These are phyloP conservation scores for Paragyromitra xinjiangensis DNA, from an alignment of 495 filamentous ascomycete genomes.

Conservation along the genomic window DNA sequence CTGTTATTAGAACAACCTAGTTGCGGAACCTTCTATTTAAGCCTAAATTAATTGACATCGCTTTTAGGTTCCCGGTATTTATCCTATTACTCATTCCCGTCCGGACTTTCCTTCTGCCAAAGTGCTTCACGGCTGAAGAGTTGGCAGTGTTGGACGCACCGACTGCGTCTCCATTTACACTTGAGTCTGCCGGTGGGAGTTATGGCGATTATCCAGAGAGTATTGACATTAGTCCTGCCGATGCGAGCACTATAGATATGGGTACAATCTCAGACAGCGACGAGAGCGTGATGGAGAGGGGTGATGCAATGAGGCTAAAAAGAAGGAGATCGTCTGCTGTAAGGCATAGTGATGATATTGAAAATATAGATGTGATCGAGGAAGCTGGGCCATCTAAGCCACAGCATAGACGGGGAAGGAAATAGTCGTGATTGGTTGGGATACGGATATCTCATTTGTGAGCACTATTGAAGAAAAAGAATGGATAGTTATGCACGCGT, in stretches of 20 bases:
- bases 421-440: constrained; percentile 13
- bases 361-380: constrained; percentile 21
- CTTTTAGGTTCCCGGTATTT: constrained; percentile 75
- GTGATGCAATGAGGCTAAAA: constrained; percentile 49
- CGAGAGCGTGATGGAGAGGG: constrained; percentile 58
- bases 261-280: constrained; percentile 51
- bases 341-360: constrained; percentile 18
- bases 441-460: neutral
- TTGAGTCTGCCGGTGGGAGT: constrained; percentile 82
- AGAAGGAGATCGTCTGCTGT: constrained; percentile 42
- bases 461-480: neutral
- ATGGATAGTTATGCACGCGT: constrained; percentile 10
- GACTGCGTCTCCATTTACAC: constrained; percentile 83
- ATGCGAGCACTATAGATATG: constrained; percentile 30
- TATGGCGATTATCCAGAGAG: constrained; percentile 62
- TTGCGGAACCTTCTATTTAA: constrained; percentile 1
- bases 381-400: constrained; percentile 33
- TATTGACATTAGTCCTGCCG: constrained; percentile 43
- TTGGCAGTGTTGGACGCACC: constrained; percentile 76
- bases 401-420: constrained; percentile 32
- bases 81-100: constrained; percentile 83
- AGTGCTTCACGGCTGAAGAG: constrained; percentile 73
- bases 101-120: constrained; percentile 75
- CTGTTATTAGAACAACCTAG: neutral
- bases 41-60: constrained; percentile 10